Evolutionary conservation across 768 basidiomycete genomes (phyloP).

Genomic region (Suillus brevipes): DNA sequence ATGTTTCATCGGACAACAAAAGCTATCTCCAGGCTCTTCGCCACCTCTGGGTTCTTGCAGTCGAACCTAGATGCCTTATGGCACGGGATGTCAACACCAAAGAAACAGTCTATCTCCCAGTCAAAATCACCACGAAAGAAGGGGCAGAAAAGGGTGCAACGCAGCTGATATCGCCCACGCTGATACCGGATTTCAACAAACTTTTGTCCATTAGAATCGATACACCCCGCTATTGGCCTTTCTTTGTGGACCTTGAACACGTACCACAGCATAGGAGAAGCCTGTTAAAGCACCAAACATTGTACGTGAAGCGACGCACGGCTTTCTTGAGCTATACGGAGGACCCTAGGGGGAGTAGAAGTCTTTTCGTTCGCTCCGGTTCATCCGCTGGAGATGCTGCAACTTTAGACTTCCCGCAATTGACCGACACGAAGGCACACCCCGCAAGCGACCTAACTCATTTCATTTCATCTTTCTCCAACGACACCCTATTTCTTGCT

Average conservation of each 20-base stretch:
- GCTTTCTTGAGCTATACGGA: conserved; percentile 93
- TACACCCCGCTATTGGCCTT: conserved; percentile 94
- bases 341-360: conserved; percentile 91
- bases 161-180: conserved; percentile 87
- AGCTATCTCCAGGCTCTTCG: conserved; percentile 90
- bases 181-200: conserved; percentile 85
- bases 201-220: conserved; percentile 84
- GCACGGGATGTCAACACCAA: conserved; percentile 90
- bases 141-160: conserved; percentile 61
- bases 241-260: conserved; percentile 75
- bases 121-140: conserved; percentile 82
- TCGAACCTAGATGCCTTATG: conserved; percentile 90
- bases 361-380: conserved; percentile 86
- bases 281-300: conserved; percentile 74
- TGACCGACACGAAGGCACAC: conserved; percentile 64
- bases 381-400: conserved; percentile 83
- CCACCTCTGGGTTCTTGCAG: conserved; percentile 94
- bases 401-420: conserved; percentile 80
- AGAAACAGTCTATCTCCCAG: conserved; percentile 89
- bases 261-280: conserved; percentile 66
- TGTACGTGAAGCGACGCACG: conserved; percentile 90
- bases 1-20: conserved; percentile 81
- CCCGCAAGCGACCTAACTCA: conserved; percentile 75
- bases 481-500: conserved; percentile 74
- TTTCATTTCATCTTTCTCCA: conserved; percentile 86